Percentiles rank a stretch among this genome's conserved stretches.
phyloP scores from a whole-genome alignment of 1,284 basidiomycete genomes.

The Ustilago loliicola region DNA sequence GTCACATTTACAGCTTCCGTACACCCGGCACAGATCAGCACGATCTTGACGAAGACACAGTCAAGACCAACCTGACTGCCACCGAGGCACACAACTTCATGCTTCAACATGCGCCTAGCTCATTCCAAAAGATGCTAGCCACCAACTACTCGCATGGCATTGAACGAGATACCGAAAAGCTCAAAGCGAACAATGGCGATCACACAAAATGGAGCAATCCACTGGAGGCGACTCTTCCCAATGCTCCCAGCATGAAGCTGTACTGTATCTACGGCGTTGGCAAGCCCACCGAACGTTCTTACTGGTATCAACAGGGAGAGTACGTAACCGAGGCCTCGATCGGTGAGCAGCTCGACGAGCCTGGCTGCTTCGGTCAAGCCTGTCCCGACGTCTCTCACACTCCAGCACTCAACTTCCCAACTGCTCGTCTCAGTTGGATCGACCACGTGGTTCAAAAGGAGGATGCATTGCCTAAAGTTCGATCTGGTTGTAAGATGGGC shows the following conservation, averaged over 20 bases:
- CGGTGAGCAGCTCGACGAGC: conserved; percentile 46
- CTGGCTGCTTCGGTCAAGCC: conserved; percentile 33
- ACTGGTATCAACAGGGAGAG: conserved; percentile 64
- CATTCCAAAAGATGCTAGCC: conserved; percentile 87
- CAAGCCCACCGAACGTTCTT: conserved; percentile 88
- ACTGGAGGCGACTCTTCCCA: conserved; percentile 82
- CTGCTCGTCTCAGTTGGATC: conserved; percentile 59
- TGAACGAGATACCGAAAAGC: conserved; percentile 77
- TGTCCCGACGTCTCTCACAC: conserved; percentile 52
- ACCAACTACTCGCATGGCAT: conserved; percentile 94
- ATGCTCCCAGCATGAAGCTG: conserved; percentile 92
- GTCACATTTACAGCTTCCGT: conserved; percentile 86
- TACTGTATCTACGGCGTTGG: conserved; percentile 96
- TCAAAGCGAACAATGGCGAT: conserved; percentile 68
- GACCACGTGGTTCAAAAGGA: conserved; percentile 50
- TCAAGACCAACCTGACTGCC: conserved; percentile 77
- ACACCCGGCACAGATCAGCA: conserved; percentile 46
- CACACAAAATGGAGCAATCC: conserved; percentile 86
- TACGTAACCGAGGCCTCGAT: conserved; percentile 42
- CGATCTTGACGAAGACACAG: conserved; percentile 42
- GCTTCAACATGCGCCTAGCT: conserved; percentile 82
- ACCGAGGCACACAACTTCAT: conserved; percentile 83
- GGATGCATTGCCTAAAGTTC: conserved; percentile 54
- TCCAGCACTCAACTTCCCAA: conserved; percentile 58
- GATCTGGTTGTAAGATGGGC: conserved; percentile 65